Evolutionary conservation across 371 early-diverging fungal species (phyloP), one percentile per base, ranked within the genome.

Genomic region (Saksenaea oblongispora): DNA sequence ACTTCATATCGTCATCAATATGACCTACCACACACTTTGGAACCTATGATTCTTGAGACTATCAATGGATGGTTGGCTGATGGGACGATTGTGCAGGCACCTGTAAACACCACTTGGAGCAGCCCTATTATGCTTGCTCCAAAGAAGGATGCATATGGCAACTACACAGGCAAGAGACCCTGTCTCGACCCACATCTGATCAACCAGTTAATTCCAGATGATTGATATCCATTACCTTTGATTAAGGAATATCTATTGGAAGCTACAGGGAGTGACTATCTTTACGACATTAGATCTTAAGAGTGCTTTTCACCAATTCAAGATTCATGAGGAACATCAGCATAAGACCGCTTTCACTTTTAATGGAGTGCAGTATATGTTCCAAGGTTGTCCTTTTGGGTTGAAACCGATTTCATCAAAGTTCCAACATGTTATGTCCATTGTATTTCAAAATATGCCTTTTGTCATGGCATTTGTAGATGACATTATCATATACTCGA

Each of bases 81-180:
- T 15, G 47, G 61, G 1, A 56, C 37, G 13, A 65, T 61, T 47
- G 54, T 24, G 34, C 5, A 14, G n/a, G 64, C 54, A 11, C 60
- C 53, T 22, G 31, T 26, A 1, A 51, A 64, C 13, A 60, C 31
- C 2, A 31, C 56, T 10, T 66, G 64, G 58, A 75, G 71, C 24
- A 67, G 56, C 34, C 66, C 75, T 1, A 34, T 75, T 1, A 70
- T 67, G 1, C 39, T 75, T 3, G 70, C 68, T 22, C 65, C 61
- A 1, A 72, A 72, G 24, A 72, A 71, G 41, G 68, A 75, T 47
- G n/a, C 39, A 1, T 1, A 47, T 10, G 65, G 22, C n/a, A 58
- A 63, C 14, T 8, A 56, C 8, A 63, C 51, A 36, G 41, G 56
- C 28, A 36, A 55, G 9, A 56, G 63, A 11, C 31, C 47, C 3